A percentile compares a stretch with the other conserved stretches of the same genome.
Evolutionary conservation across 164 flowering plant genomes (phyloP).

Genomic region (Sextonia rubra): DNA sequence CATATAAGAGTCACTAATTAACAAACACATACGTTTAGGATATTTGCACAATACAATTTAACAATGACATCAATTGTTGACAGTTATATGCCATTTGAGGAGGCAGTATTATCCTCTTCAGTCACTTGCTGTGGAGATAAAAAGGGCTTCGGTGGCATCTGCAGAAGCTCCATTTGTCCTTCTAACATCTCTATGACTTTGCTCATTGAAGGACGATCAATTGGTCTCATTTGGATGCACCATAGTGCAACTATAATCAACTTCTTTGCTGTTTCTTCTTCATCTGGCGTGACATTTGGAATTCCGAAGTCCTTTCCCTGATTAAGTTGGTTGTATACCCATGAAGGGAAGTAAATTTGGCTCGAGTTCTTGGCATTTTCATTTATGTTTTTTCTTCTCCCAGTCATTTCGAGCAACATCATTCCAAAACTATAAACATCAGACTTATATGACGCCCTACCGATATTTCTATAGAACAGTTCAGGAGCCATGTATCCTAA

Average conservation of each 20-base stretch:
- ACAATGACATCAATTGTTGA: background rate
- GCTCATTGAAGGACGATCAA: slow-evolving; percentile 9
- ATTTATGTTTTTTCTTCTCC: slow-evolving; percentile 4
- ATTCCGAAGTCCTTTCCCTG: background rate
- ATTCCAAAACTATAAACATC: slow-evolving; percentile 13
- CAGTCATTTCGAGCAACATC: slow-evolving; percentile 11
- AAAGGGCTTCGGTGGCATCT: slow-evolving; percentile 13
- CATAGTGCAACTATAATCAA: slow-evolving; percentile 1
- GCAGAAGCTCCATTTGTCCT: background rate
- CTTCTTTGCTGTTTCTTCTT: slow-evolving; percentile 6
- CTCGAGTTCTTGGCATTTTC: background rate
- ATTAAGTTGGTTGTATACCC: slow-evolving; percentile 5
- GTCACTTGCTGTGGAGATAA: background rate
- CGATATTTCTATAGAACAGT: slow-evolving; percentile 1
- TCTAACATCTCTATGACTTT: slow-evolving; percentile 7
- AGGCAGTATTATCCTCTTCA: background rate
- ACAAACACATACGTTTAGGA: no score
- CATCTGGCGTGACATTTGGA: background rate
- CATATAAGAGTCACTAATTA: no score
- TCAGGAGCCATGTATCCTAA: slow-evolving; percentile 14
- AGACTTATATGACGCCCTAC: slow-evolving; percentile 5
- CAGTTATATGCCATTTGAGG: background rate
- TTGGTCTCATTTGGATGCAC: slow-evolving; percentile 11
- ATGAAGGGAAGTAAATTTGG: slow-evolving; percentile 12
- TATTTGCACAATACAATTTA: no score